Percentiles rank a stretch among this genome's conserved stretches.
phyloP scores from a whole-genome alignment of 805 yeast genomes.

The Saccharomycopsis sp. region DNA sequence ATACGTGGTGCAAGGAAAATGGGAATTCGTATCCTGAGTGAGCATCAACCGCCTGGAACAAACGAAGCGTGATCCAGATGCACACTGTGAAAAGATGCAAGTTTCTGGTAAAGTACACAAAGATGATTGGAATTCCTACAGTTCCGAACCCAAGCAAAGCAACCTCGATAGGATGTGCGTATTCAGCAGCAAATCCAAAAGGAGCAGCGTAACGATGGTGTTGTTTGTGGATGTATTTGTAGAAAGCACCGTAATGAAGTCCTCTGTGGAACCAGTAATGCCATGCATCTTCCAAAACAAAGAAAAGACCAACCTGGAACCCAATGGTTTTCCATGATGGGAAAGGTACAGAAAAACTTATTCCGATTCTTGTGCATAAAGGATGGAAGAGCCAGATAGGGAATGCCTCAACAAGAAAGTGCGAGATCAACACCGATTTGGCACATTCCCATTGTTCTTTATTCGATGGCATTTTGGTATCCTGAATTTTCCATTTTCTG shows the following conservation, averaged over 20 bases:
- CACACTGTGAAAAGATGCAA: conserved; percentile 88
- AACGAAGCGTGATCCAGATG: conserved; percentile 79
- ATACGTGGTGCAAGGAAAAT: conserved; percentile 84
- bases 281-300: conserved; percentile 89
- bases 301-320: conserved; percentile 68
- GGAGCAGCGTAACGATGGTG: conserved; percentile 99
- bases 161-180: conserved; percentile 95
- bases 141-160: conserved; percentile 90
- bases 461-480: conserved; percentile 68
- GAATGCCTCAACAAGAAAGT: conserved; percentile 86
- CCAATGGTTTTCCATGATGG: conserved; percentile 56
- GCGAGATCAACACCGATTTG: conserved; percentile 76
- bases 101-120: conserved; percentile 67
- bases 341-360: conserved; percentile 76
- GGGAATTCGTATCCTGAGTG: conserved; percentile 99
- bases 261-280: conserved; percentile 94
- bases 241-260: conserved; percentile 82
- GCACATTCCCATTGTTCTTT: conserved; percentile 92
- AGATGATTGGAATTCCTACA: conserved; percentile 86
- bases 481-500: conserved; percentile 84
- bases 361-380: conserved; percentile 73
- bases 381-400: conserved; percentile 99
- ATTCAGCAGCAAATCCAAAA: conserved; percentile 94
- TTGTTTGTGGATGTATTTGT: conserved; percentile 92
- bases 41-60: conserved; percentile 94